A percentile compares a stretch with the other conserved stretches of the same genome.
These are phyloP conservation scores for Mrakiaceae sp. DNA, from an alignment of 1,284 basidiomycete genomes.

Conservation along the genomic window DNA sequence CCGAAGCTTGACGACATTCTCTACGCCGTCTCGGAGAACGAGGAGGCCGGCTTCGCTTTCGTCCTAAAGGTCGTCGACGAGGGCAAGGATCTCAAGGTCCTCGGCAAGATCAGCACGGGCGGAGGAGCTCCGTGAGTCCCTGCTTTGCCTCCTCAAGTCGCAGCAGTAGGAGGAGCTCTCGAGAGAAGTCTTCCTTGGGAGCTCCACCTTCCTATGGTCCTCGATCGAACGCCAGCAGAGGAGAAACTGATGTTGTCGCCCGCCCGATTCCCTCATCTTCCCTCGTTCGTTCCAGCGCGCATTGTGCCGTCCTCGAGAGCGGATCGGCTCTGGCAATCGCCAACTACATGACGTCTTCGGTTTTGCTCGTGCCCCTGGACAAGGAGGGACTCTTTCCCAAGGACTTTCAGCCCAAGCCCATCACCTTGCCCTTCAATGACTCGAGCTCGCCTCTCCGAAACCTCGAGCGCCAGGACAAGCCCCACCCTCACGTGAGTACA, in stretches of 20 bases:
- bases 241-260: neutral
- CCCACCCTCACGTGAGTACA: conserved; percentile 7
- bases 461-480: conserved; percentile 6
- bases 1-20: conserved; percentile 3
- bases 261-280: neutral
- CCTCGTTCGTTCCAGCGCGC: neutral
- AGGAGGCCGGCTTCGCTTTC: conserved; percentile 6
- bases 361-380: conserved; percentile 8
- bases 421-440: conserved; percentile 9
- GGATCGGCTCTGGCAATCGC: conserved; percentile 5
- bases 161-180: neutral
- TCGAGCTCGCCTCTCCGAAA: conserved; percentile 8
- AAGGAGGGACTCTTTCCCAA: conserved; percentile 1
- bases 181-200: neutral
- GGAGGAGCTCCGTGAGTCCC: neutral
- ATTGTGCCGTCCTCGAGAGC: neutral
- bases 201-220: neutral
- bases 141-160: neutral
- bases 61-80: neutral
- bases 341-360: conserved; percentile 8
- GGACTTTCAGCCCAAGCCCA: neutral
- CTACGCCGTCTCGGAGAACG: conserved; percentile 10
- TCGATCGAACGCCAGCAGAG: neutral
- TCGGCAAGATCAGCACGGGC: neutral
- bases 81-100: neutral